Percentiles rank a stretch among this genome's conserved stretches.
Conservation (phyloP, 441 rosid genomes). For the Aquilaria agallochum region DNA sequence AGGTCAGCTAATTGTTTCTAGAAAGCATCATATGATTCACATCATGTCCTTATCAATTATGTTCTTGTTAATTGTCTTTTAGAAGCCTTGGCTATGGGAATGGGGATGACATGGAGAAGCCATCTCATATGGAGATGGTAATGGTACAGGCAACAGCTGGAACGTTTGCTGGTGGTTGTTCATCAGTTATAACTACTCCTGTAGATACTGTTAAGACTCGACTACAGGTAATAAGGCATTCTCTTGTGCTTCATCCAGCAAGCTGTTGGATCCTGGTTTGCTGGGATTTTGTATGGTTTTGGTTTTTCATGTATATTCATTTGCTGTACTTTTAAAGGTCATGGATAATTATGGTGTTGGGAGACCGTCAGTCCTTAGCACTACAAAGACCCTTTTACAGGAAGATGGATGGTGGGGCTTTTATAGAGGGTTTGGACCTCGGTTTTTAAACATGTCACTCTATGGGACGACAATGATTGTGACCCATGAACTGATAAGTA, state of each 20-base stretch:
- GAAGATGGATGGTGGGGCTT: conserved; percentile 75
- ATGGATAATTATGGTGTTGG: conserved; percentile 55
- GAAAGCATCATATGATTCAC: background rate
- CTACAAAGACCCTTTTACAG: conserved; percentile 39
- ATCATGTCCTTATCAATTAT: background rate
- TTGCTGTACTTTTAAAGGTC: conserved; percentile 27
- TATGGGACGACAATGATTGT: conserved; percentile 74
- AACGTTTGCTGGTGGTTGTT: conserved; percentile 60
- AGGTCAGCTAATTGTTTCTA: conserved; percentile 25
- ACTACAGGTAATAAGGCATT: conserved; percentile 42
- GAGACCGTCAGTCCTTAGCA: conserved; percentile 59
- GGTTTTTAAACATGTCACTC: conserved; percentile 63
- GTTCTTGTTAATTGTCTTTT: background rate
- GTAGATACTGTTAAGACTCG: conserved; percentile 65
- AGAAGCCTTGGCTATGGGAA: conserved; percentile 57
- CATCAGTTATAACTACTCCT: conserved; percentile 57
- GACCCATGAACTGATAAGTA: conserved; percentile 66
- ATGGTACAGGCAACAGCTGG: conserved; percentile 63
- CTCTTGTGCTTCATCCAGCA: background rate
- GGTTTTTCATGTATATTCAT: background rate
- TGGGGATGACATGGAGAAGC: conserved; percentile 42
- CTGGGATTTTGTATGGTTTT: background rate
- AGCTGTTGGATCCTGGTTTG: background rate
- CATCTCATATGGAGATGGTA: conserved; percentile 59
- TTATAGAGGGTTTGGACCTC: conserved; percentile 60